Base-by-base conservation (phyloP, 371 early-diverging fungal genomes). In the Nematocida sp. region DNA sequence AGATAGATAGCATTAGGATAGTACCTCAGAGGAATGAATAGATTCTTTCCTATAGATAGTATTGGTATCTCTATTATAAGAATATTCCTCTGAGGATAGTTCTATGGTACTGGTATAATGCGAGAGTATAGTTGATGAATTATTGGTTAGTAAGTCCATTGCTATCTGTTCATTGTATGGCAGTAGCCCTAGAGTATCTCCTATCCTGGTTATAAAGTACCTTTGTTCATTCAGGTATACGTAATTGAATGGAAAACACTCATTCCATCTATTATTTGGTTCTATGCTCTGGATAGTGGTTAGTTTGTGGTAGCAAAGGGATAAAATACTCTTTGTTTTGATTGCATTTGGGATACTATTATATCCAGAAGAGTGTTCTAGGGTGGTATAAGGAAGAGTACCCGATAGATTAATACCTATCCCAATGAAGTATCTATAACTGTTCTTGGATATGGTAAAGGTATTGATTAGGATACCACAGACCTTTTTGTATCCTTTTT, bases 321-420 rank as follows among this genome's bases (percentile, higher is more conserved):
- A 66, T 25, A 2, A 66, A 19, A 13, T 53, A 27, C 7, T 66
- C 29, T 31, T 70, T 70, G 31, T 45, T 29, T 17, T 60, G 13
- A 9, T 4, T 7, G 13, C 7, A 19, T n/a, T 29, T 49, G 17
- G 40, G n/a, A n/a, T n/a, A n/a, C n/a, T n/a, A n/a, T n/a, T n/a
- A n/a, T n/a, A n/a, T n/a, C n/a, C n/a, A n/a, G n/a, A n/a, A n/a
- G n/a, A 9, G 3, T 58, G 40, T 32, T 38, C 9, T 7, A 70
- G 13, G 25, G 37, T 61, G 48, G 37, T 43, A 31, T 60, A 70
- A 2, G 5, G 49, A 13, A 17, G 32, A 1, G 25, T 60, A 25
- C 47, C 32, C 7, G 19, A 2, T 37, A 70, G 21, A 41, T 70
- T 70, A 17, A 70, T 17, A 5, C 74, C 74, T 27, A 70, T 40